Base-by-base conservation (phyloP, 345 rosid species). In the Eucalyptus pauciflora region DNA sequence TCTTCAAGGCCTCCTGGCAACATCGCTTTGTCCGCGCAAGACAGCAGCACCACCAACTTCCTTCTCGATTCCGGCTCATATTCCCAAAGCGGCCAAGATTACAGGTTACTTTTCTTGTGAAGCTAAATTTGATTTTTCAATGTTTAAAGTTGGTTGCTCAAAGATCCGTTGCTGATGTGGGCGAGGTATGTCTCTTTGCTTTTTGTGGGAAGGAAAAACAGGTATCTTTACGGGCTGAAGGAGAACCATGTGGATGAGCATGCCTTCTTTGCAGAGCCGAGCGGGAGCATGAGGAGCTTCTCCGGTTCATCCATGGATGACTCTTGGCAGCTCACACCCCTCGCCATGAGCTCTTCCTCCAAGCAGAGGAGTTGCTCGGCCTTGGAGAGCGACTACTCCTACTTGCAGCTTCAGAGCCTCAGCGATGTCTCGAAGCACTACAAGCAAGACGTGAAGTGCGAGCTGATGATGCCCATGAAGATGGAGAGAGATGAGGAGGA, bases 291-390 rank as follows among this genome's bases (percentile, higher is more conserved):
- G 86, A 87, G 83, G 64, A 86, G 87, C 87, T 86, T 86, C 87
- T 86, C 87, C 24, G 87, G 62, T 64, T 91, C 94, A 76, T 92
- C 96, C n/a, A 88, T 94, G 93, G 95, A 97, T 33, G 96, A 96
- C 81, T 90, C 97, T 33, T 96, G 96, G 97, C 95, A 92, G 87
- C 91, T 94, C 48, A 90, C 95, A 27, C 96, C 98, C 13, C 91
- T 96, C 80, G 91, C 95, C 45, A 94, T 94, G 90, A 95, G 91
- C 88, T 94, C 93, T 62, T 91, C 91, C 86, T 91, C 94, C 29
- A 89, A 87, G 69, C 90, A 89, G 56, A 76, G 83, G 83, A 76
- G 83, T 41, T 76, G 83, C 48, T 76, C 83, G 83, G 48, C 83
- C 83, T 20, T 41, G 3, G 92, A 93, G 22, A 93, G 87, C 52